Percentiles rank a stretch among this genome's conserved stretches.
phyloP scores from a whole-genome alignment of 1,284 basidiomycete species.

The Ustilago crameri region DNA sequence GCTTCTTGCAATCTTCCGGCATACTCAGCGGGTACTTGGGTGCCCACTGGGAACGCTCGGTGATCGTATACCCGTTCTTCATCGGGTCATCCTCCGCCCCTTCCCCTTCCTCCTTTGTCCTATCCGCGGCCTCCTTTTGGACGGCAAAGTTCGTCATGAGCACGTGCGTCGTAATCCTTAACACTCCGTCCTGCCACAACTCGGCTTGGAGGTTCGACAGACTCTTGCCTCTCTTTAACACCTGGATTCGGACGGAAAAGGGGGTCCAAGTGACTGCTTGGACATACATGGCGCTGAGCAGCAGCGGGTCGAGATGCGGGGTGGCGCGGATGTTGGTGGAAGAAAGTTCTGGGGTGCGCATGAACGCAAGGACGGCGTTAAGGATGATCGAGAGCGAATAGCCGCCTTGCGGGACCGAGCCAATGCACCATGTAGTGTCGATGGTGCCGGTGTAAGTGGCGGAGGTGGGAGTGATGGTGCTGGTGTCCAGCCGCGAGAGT shows the following conservation, averaged over 20 bases:
- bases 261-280: slow-evolving; percentile 26
- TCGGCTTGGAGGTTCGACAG: slow-evolving; percentile 46
- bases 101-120: slow-evolving; percentile 4
- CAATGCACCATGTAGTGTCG: slow-evolving; percentile 49
- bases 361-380: slow-evolving; percentile 47
- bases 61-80: slow-evolving; percentile 31
- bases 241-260: slow-evolving; percentile 15
- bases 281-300: slow-evolving; percentile 40
- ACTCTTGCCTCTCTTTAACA: slow-evolving; percentile 40
- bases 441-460: slow-evolving; percentile 23
- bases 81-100: slow-evolving; percentile 16
- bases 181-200: slow-evolving; percentile 21
- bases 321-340: slow-evolving; percentile 26
- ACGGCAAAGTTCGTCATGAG: slow-evolving; percentile 34
- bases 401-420: slow-evolving; percentile 45
- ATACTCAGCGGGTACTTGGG: slow-evolving; percentile 16
- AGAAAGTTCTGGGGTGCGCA: slow-evolving; percentile 25
- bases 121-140: slow-evolving; percentile 18
- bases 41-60: slow-evolving; percentile 24
- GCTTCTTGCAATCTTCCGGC: slow-evolving; percentile 8
- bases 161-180: slow-evolving; percentile 39
- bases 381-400: slow-evolving; percentile 47
- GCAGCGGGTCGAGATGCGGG: slow-evolving; percentile 32
- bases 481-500: slow-evolving; percentile 17
- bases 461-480: slow-evolving; percentile 15